Evolutionary conservation across 768 basidiomycete genomes (phyloP), one percentile per base, ranked within the genome.

Genomic region (Termitomyces sp.): DNA sequence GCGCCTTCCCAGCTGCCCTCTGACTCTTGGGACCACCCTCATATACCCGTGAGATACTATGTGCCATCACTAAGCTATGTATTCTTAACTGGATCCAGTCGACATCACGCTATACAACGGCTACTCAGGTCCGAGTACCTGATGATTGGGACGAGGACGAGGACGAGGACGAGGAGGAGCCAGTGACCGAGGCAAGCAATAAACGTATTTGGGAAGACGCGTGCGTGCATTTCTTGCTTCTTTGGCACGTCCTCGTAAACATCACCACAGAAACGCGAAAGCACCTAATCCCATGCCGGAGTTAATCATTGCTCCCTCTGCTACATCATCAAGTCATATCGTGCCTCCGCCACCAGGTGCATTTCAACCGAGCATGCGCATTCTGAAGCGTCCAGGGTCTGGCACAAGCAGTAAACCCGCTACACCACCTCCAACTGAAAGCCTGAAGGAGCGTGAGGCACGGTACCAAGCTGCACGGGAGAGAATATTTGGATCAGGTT

Each of bases 391-490:
- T 6, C 84, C 85, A 28, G 53, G 28, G 1, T 71, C 81, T 3
- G 65, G 66, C 19, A 55, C 57, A 0, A 58, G 41, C 7, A 61
- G 66, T n/a, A 60, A 69, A 2, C 51, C 71, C 30, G 56, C 71
- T 41, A 62, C 66, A 14, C 62, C 65, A 22, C 38, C 62, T 2
- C 58, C 64, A 12, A 62, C 61, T 7, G 73, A 74, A 43, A 69
- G 79, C 3, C 70, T 87, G 3, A 77, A 82, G 34, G 85, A 88
- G 53, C 79, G 88, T 41, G 88, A 89, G 65, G 84, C 81, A 17
- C 78, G 83, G 52, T 91, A 91, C 66, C 79, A 84, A 54, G 86
- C 82, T 19, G 88, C 89, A 2, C 72, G 89, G 26, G 81, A 85
- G 53, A 77, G 89, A 21, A 90, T 91, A 51, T 91, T 90, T 57